Evolutionary conservation across 805 yeast species (phyloP), one percentile per base, ranked within the genome.

Genomic region (Candida montana): DNA sequence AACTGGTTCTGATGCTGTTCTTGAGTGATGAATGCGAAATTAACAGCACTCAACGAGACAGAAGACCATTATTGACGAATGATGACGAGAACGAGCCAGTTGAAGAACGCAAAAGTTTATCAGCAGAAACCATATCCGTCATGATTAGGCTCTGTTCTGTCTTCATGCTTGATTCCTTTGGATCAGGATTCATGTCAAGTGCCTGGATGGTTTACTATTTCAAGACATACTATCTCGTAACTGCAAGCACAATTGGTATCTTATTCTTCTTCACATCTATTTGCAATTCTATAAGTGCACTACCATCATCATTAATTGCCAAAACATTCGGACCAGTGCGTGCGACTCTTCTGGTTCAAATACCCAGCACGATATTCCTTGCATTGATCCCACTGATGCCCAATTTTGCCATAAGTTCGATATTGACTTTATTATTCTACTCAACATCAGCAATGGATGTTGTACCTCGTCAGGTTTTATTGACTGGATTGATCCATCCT

Each of bases 121-220:
- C 82, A 0, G 57, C 65, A 8, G 62, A 65, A 15, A 69, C 83
- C 0, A 61, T 58, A 9, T 50, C 64, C 7, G 63, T 73, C 8
- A 55, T 81, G 35, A 58, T 71, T 18, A 71, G 72, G 39, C 63
- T 83, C 5, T 61, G 81, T 19, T 58, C 72, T 7, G 70, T 82
- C 15, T 90, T 89, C 56, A 85, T 86, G 79, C 55, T 86, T 24
- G 97, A 89, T 60, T 87, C 96, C 2, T 71, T 89, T 37, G 96
- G 95, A 0, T 79, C 78, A 48, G 96, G 96, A 1, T 83, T 89
- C 61, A 83, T 88, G 88, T 81, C 95, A 2, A 69, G 80, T 34
- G 83, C 95, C 1, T 90, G 96, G 96, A 71, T 83, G 33, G 87
- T 88, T 31, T 89, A 82, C 58, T 89, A 85, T 62, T 81, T 86